Evolutionary conservation across 345 rosid species (phyloP).

Genomic region (Lepidium didymum): DNA sequence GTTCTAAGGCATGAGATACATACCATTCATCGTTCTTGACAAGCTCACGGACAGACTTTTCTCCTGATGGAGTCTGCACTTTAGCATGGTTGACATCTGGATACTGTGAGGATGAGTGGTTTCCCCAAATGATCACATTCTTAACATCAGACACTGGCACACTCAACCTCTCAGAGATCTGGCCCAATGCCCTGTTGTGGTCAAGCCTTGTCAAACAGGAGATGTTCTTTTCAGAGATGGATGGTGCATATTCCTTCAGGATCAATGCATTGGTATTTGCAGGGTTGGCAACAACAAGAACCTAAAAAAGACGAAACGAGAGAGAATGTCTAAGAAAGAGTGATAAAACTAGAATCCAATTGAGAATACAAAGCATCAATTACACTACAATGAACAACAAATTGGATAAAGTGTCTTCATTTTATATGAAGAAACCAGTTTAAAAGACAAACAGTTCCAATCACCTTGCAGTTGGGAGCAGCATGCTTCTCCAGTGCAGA

Average conservation of each 20-base stretch:
- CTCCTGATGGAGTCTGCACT: slow-evolving; percentile 65
- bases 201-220: slow-evolving; percentile 93
- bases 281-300: slow-evolving; percentile 96
- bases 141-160: slow-evolving; percentile 89
- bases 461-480: slow-evolving; percentile 96
- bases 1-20: not conserved
- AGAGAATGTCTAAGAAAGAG: not conserved
- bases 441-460: not conserved
- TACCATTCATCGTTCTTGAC: slow-evolving; percentile 70
- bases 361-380: not conserved
- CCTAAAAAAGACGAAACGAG: slow-evolving; percentile 38
- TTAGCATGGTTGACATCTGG: slow-evolving; percentile 99
- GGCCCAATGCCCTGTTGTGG: slow-evolving; percentile 99
- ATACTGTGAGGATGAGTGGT: slow-evolving; percentile 94
- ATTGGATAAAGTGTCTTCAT: not conserved
- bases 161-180: slow-evolving; percentile 81
- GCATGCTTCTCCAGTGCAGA: slow-evolving; percentile 89
- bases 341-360: not conserved
- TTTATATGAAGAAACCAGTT: not conserved
- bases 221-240: slow-evolving; percentile 90
- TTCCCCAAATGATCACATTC: slow-evolving; percentile 96
- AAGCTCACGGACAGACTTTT: slow-evolving; percentile 71
- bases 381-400: not conserved
- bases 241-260: slow-evolving; percentile 94
- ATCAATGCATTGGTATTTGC: slow-evolving; percentile 98